A percentile compares a stretch with the other conserved stretches of the same genome.
These are phyloP conservation scores for Nothophytophthora sp. DNA, from an alignment of 352 stramenopile species.

Conservation along the genomic window DNA sequence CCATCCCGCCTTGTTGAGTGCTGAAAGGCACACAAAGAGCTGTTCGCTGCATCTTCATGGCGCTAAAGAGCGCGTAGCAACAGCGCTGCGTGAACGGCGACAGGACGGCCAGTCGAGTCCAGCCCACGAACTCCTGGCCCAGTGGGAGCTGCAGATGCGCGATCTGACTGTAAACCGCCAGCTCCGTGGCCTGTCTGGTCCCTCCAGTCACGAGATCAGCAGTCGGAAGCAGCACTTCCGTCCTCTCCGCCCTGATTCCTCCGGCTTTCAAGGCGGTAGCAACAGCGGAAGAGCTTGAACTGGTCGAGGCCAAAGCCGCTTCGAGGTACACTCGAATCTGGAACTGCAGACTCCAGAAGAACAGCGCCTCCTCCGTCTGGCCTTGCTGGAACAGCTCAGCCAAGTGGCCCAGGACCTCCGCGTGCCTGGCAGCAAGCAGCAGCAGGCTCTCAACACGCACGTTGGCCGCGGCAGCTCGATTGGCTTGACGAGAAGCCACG, in stretches of 20 bases:
- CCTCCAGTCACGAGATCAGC: constrained; percentile 13
- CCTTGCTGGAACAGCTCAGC: constrained; percentile 9
- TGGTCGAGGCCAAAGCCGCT: background rate
- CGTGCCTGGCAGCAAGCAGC: constrained; percentile 25
- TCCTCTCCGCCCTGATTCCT: constrained; percentile 8
- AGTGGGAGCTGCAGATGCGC: constrained; percentile 41
- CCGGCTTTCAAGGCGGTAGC: constrained; percentile 11
- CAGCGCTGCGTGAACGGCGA: constrained; percentile 57
- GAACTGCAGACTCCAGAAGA: constrained; percentile 50
- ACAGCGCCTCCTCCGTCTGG: constrained; percentile 20
- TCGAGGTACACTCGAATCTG: constrained; percentile 26
- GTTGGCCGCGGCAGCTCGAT: constrained; percentile 1
- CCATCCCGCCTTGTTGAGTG: background rate
- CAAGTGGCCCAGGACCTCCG: constrained; percentile 12
- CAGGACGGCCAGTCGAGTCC: constrained; percentile 28
- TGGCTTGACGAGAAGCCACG: background rate
- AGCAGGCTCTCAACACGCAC: constrained; percentile 34
- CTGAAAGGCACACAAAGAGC: constrained; percentile 30
- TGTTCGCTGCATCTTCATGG: constrained; percentile 30
- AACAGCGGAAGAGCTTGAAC: too few relatives aligned
- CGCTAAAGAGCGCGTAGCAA: constrained; percentile 45
- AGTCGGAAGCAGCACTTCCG: constrained; percentile 13
- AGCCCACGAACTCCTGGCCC: constrained; percentile 55
- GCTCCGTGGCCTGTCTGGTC: constrained; percentile 3
- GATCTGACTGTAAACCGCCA: constrained; percentile 28